Percentiles rank a stretch among this genome's conserved stretches.
These are phyloP conservation scores for Pisolithus marmoratus DNA, from an alignment of 768 basidiomycete genomes.

Conservation along the genomic window DNA sequence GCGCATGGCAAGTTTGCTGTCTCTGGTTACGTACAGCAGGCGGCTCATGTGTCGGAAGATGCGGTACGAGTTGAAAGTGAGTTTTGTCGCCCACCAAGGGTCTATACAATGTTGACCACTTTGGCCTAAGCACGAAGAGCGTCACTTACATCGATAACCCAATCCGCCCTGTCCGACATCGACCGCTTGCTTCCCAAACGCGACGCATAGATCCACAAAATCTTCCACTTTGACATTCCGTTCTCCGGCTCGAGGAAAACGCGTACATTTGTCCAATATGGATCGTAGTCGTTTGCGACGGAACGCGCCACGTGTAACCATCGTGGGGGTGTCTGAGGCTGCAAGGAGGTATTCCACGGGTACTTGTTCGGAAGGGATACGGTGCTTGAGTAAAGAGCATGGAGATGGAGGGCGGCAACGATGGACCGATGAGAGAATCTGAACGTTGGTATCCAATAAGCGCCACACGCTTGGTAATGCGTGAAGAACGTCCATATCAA, in stretches of 20 bases:
- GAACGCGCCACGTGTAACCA: constrained; percentile 66
- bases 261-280: constrained; percentile 61
- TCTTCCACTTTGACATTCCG: constrained; percentile 75
- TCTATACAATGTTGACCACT: constrained; percentile 35
- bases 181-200: constrained; percentile 72
- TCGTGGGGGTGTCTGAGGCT: constrained; percentile 30
- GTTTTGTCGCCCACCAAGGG: constrained; percentile 93
- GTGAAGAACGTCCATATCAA: constrained; percentile 59
- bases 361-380: constrained; percentile 12
- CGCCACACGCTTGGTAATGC: constrained; percentile 55
- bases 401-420: constrained; percentile 65
- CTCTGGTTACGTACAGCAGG: constrained; percentile 57
- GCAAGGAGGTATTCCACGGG: constrained; percentile 13
- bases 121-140: neutral
- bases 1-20: constrained; percentile 59
- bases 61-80: constrained; percentile 89
- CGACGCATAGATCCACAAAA: constrained; percentile 75
- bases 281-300: constrained; percentile 65
- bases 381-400: constrained; percentile 58
- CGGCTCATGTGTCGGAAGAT: constrained; percentile 83
- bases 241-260: constrained; percentile 79
- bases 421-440: constrained; percentile 70
- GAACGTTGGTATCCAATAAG: constrained; percentile 76
- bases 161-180: constrained; percentile 56
- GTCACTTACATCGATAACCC: constrained; percentile 73